These are phyloP conservation scores for Thielaviopsis punctulata DNA, from an alignment of 2,329 filamentous ascomycete species.

Conservation along the genomic window DNA sequence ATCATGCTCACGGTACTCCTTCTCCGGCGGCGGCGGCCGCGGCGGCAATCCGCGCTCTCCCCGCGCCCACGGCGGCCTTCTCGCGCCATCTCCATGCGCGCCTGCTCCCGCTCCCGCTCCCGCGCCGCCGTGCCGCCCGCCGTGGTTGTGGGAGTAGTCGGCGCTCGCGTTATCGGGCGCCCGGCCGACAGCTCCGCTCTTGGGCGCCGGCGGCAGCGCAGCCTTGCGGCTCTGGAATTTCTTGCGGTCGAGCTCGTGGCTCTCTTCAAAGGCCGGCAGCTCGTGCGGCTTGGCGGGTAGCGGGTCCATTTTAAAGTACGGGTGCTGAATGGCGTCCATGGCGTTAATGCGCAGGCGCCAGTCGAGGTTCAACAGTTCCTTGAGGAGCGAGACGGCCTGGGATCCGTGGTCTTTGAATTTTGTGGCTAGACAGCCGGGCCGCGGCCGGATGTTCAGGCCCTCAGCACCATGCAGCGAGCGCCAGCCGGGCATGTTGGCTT, in stretches of 20 bases:
- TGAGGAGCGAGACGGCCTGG: slow-evolving; percentile 60
- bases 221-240: slow-evolving; percentile 79
- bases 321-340: slow-evolving; percentile 79
- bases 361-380: slow-evolving; percentile 71
- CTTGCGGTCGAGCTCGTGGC: slow-evolving; percentile 86
- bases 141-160: slow-evolving; percentile 30
- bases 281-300: slow-evolving; percentile 68
- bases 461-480: slow-evolving; percentile 66
- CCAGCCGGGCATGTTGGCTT: slow-evolving; percentile 89
- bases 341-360: slow-evolving; percentile 84
- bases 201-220: slow-evolving; percentile 73
- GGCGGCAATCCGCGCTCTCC: slow-evolving; percentile 8
- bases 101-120: slow-evolving; percentile 14
- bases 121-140: slow-evolving; percentile 23
- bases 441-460: slow-evolving; percentile 43
- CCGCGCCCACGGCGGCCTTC: slow-evolving; percentile 21
- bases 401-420: slow-evolving; percentile 62
- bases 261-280: slow-evolving; percentile 83
- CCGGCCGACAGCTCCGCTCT: slow-evolving; percentile 76
- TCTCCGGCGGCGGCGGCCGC: neutral
- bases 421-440: slow-evolving; percentile 48
- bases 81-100: slow-evolving; percentile 17
- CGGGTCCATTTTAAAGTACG: slow-evolving; percentile 71
- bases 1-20: slow-evolving; percentile 1
- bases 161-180: slow-evolving; percentile 35